Evolutionary conservation across 352 stramenopile genomes (phyloP).

Genomic region (Phytophthora meadii): DNA sequence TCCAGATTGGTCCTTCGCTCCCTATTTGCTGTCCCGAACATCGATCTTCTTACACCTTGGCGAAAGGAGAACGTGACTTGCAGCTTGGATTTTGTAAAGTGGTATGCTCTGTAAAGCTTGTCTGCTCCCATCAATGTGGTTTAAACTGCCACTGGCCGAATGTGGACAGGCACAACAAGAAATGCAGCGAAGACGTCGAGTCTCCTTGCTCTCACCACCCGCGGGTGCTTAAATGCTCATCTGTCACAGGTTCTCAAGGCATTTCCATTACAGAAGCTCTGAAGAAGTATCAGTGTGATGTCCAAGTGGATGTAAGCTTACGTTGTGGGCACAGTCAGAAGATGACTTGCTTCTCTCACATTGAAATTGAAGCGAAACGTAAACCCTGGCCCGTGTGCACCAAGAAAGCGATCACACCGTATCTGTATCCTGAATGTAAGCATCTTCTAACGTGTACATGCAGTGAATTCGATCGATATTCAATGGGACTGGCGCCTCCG

Average conservation of each 20-base stretch:
- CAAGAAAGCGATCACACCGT: conserved; percentile 64
- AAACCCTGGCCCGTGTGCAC: conserved; percentile 60
- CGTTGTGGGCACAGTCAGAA: conserved; percentile 69
- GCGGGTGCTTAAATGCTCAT: conserved; percentile 51
- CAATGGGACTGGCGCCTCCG: conserved; percentile 41
- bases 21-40: conserved; percentile 86
- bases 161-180: conserved; percentile 62
- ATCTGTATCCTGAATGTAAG: conserved; percentile 75
- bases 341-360: conserved; percentile 57
- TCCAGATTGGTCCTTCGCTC: conserved; percentile 59
- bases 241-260: conserved; percentile 42
- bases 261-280: conserved; percentile 52
- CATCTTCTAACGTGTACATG: conserved; percentile 73
- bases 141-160: conserved; percentile 77
- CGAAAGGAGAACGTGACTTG: conserved; percentile 49
- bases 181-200: conserved; percentile 59
- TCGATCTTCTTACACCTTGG: conserved; percentile 43
- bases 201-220: conserved; percentile 75
- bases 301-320: conserved; percentile 59
- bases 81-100: conserved; percentile 81
- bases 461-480: conserved; percentile 64
- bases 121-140: conserved; percentile 74
- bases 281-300: conserved; percentile 60
- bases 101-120: conserved; percentile 60
- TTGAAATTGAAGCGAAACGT: conserved; percentile 43